Percentiles rank a stretch among this genome's conserved stretches.
Conservation (phyloP, 2,329 filamentous ascomycete species). For the Alternaria sp. region DNA sequence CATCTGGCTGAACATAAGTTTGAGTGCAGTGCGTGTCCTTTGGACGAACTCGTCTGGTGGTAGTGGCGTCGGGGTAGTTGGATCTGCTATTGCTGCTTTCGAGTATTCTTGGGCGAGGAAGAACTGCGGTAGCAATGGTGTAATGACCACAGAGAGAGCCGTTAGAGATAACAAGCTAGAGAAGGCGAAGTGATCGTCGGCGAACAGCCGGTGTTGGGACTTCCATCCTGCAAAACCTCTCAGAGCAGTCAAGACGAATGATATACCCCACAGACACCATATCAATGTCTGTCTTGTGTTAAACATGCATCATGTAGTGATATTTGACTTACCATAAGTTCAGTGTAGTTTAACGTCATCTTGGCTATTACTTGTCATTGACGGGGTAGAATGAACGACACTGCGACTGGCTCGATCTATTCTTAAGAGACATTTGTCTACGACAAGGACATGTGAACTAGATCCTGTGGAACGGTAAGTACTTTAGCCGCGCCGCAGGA, state of each 20-base stretch:
- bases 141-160: neutral
- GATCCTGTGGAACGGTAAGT: neutral
- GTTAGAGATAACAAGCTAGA: neutral
- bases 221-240: neutral
- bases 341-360: neutral
- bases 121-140: constrained; percentile 11
- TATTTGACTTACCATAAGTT: neutral
- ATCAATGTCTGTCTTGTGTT: neutral
- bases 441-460: neutral
- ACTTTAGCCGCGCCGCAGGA: neutral
- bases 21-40: constrained; percentile 6
- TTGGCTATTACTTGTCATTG: no score
- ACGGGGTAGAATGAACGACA: no score
- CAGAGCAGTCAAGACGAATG: neutral
- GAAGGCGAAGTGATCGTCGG: neutral
- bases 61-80: no score
- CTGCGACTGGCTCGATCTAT: neutral
- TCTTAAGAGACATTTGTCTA: neutral
- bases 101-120: constrained; percentile 5
- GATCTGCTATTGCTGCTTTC: neutral
- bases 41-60: neutral
- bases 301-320: neutral
- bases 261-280: neutral
- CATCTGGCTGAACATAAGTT: constrained; percentile 17
- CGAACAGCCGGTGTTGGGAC: neutral